Percentiles rank a stretch among this genome's conserved stretches.
phyloP scores from a whole-genome alignment of 768 basidiomycete genomes.

The Strobilomyces dryophilus region DNA sequence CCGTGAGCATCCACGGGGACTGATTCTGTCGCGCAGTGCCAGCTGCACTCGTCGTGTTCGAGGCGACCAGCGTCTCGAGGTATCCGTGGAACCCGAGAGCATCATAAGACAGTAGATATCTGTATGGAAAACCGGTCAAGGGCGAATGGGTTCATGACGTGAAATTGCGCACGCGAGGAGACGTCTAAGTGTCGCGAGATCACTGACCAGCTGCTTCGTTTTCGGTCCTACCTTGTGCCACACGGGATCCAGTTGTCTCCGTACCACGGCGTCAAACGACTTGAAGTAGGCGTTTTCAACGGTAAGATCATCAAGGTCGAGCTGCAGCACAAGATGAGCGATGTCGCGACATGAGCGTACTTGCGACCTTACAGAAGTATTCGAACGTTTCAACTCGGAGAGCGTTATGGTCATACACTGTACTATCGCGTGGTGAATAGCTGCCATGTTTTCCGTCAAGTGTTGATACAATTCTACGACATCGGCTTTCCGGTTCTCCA shows the following conservation, averaged over 20 bases:
- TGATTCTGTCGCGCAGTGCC: constrained; percentile 63
- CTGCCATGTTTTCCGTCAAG: constrained; percentile 82
- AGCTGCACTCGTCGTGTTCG: constrained; percentile 45
- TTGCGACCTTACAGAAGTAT: constrained; percentile 51
- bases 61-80: constrained; percentile 79
- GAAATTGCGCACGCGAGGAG: constrained; percentile 61
- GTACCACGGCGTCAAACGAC: constrained; percentile 85
- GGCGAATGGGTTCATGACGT: neutral
- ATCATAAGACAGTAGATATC: constrained; percentile 85
- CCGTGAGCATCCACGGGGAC: constrained; percentile 88
- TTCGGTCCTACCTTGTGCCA: constrained; percentile 96
- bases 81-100: constrained; percentile 87
- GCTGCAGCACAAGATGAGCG: constrained; percentile 39
- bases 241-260: constrained; percentile 84
- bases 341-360: neutral
- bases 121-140: neutral
- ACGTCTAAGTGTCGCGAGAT: constrained; percentile 79
- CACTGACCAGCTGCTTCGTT: constrained; percentile 87
- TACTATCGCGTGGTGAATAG: constrained; percentile 88
- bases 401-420: constrained; percentile 93
- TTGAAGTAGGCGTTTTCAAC: constrained; percentile 93
- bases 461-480: constrained; percentile 88
- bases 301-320: constrained; percentile 90
- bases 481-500: constrained; percentile 83
- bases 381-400: constrained; percentile 84